phyloP scores from a whole-genome alignment of 2,329 filamentous ascomycete species.

The Shiraia sp. region DNA sequence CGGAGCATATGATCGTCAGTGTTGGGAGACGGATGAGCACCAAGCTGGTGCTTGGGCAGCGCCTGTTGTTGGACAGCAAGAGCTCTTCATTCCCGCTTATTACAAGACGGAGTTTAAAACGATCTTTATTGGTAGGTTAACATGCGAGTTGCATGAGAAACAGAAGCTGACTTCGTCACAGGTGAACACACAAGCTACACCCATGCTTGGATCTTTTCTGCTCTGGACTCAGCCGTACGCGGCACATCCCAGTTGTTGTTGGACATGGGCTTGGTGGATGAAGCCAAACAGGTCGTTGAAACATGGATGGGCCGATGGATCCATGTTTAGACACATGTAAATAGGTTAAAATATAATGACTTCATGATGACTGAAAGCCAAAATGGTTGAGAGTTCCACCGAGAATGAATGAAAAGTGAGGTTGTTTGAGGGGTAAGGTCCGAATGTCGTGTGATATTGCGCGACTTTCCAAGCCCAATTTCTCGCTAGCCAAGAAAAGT shows the following conservation, averaged over 20 bases:
- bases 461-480: too few relatives aligned
- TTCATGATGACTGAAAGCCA: too few relatives aligned
- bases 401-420: too few relatives aligned
- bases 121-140: constrained; percentile 60
- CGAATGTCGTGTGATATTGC: too few relatives aligned
- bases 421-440: too few relatives aligned
- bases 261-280: constrained; percentile 68
- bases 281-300: constrained; percentile 66
- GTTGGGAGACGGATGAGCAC: constrained; percentile 67
- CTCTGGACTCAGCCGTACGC: constrained; percentile 68
- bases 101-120: constrained; percentile 70
- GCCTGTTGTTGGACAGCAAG: constrained; percentile 67
- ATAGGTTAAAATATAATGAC: too few relatives aligned
- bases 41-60: constrained; percentile 66
- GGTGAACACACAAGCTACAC: constrained; percentile 71
- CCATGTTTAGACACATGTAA: constrained; percentile 11
- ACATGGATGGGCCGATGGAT: constrained; percentile 75
- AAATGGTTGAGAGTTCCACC: too few relatives aligned
- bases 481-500: too few relatives aligned
- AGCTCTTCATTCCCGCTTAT: constrained; percentile 72
- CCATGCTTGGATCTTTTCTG: constrained; percentile 71
- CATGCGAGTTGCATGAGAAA: neutral
- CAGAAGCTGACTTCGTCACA: neutral
- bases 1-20: constrained; percentile 65
- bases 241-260: constrained; percentile 67